These are phyloP conservation scores for Solanum chilense DNA, from an alignment of 257 asterid species.

Conservation along the genomic window DNA sequence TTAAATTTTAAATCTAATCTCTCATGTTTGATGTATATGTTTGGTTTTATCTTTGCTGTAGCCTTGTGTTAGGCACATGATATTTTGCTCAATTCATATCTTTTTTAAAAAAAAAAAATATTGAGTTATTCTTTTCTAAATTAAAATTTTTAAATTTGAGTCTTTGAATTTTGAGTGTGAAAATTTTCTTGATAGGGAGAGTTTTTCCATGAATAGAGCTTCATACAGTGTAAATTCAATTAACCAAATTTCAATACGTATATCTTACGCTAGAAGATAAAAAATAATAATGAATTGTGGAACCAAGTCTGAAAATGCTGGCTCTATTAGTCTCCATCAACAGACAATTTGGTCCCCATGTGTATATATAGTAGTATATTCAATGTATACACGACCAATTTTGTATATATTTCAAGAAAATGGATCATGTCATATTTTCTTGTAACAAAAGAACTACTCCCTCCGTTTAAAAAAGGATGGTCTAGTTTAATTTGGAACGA, in stretches of 20 bases:
- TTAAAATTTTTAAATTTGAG: too few species aligned
- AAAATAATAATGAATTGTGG: background rate
- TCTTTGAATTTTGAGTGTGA: too few species aligned
- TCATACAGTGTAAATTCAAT: too few species aligned
- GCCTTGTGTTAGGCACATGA: background rate
- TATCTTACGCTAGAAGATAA: background rate
- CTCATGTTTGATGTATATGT: background rate
- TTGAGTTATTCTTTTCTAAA: too few species aligned
- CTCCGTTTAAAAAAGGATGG: too few species aligned
- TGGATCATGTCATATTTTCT: background rate
- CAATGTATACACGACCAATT: background rate
- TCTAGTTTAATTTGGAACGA: accelerated
- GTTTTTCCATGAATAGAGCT: too few species aligned
- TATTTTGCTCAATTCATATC: background rate
- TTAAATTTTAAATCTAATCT: background rate
- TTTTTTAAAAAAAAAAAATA: too few species aligned
- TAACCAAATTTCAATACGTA: too few species aligned
- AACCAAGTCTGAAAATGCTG: background rate
- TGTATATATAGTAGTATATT: background rate
- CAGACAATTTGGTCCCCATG: background rate
- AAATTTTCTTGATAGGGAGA: too few species aligned
- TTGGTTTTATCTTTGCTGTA: background rate
- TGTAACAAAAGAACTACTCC: background rate
- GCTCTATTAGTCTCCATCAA: background rate
- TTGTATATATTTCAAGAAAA: background rate